Evolutionary conservation across 176 grass and related monocot genomes (phyloP).

Genomic region (Eremochloa ophiuroides): DNA sequence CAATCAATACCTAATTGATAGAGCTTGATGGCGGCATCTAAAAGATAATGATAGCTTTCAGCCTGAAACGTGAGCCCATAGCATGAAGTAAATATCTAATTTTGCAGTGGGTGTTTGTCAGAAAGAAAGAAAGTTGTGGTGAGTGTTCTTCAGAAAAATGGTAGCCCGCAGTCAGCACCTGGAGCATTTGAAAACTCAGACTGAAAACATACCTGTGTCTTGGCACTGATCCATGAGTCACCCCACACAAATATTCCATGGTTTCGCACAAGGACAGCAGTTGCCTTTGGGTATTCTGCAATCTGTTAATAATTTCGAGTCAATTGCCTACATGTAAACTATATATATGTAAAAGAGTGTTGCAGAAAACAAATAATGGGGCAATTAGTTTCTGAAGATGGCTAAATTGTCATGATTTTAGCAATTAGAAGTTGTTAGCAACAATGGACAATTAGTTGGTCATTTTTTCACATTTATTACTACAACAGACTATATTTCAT

Average conservation of each 20-base stretch:
- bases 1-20: slow-evolving; percentile 84
- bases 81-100: not conserved
- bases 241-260: slow-evolving; percentile 92
- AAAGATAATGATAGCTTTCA: slow-evolving; percentile 93
- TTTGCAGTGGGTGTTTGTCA: not conserved
- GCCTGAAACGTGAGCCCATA: slow-evolving; percentile 44
- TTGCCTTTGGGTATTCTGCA: slow-evolving; percentile 75
- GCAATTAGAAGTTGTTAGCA: not conserved
- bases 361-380: not conserved
- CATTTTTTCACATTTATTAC: not conserved
- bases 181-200: not conserved
- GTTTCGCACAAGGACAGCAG: slow-evolving; percentile 81
- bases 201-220: slow-evolving; percentile 61
- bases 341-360: not conserved
- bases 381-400: not conserved
- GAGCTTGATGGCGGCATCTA: slow-evolving; percentile 80
- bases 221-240: slow-evolving; percentile 86
- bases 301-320: slow-evolving; percentile 44
- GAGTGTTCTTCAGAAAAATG: not conserved
- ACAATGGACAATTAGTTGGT: not conserved
- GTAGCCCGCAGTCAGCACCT: not conserved
- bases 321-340: not conserved
- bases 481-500: not conserved
- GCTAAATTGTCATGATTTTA: not conserved
- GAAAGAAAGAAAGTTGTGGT: slow-evolving; percentile 16